These are phyloP conservation scores for Ramularia endophylla DNA, from an alignment of 2,329 filamentous ascomycete genomes.

Conservation along the genomic window DNA sequence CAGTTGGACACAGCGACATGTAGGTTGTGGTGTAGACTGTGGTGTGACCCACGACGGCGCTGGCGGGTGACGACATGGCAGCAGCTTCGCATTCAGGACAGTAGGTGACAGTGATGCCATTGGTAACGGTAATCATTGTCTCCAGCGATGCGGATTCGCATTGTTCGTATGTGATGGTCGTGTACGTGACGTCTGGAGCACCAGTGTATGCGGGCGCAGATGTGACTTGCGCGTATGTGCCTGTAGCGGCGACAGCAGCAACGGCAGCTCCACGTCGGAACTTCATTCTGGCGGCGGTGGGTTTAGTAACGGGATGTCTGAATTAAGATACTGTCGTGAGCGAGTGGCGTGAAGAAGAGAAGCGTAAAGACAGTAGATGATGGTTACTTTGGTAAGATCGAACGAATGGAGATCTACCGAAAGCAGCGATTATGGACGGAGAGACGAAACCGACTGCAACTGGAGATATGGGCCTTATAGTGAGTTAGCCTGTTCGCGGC, in stretches of 20 bases:
- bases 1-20: constrained; percentile 31
- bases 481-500: constrained; percentile 12
- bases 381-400: constrained; percentile 19
- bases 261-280: constrained; percentile 18
- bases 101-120: constrained; percentile 32
- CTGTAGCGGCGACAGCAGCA: constrained; percentile 20
- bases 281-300: constrained; percentile 22
- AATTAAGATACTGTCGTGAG: constrained; percentile 2
- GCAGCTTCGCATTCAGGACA: constrained; percentile 30
- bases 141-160: constrained; percentile 27
- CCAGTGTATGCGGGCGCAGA: constrained; percentile 6
- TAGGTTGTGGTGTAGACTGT: constrained; percentile 34
- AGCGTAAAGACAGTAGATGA: constrained; percentile 6
- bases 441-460: constrained; percentile 14
- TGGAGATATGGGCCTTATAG: constrained; percentile 17
- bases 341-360: constrained; percentile 6
- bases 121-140: constrained; percentile 31
- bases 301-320: neutral
- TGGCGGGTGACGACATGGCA: constrained; percentile 3
- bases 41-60: constrained; percentile 22
- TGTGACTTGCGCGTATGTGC: constrained; percentile 22
- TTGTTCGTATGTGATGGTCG: constrained; percentile 29
- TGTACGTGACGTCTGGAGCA: constrained; percentile 21
- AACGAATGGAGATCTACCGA: constrained; percentile 27
- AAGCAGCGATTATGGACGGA: constrained; percentile 17